Base-by-base conservation (phyloP, 2,329 filamentous ascomycete genomes). In the Penicillium sp. region DNA sequence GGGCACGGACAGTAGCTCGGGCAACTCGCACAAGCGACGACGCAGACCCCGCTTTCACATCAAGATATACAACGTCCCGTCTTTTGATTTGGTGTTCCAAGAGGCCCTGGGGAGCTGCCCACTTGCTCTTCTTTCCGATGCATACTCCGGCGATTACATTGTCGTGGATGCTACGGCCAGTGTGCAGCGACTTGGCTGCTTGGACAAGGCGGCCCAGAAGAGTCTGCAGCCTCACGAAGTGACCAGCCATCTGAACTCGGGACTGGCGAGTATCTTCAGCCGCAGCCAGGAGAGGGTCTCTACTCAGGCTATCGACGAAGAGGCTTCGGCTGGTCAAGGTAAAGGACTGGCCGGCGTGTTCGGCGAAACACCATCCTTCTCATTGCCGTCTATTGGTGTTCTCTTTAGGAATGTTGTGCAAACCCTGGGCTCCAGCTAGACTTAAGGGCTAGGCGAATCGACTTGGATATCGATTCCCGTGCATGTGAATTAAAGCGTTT, bases 151-250 rank as follows among this genome's bases (percentile, higher is more conserved):
- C 40, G 89, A 89, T 4, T 95, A 89, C 66, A 74, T 93, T 33
- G 73, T 86, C 8, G 70, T 95, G 5, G 89, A 95, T 65, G 79
- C 85, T n/a, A 77, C 81, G 0, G 88, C 89, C 12, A 85, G 88
- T 61, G 75, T 95, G 33, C 83, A 82, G 72, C 66, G 65, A 33
- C 53, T 71, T 40, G 59, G 63, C 25, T 65, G 62, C 28, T 41
- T 56, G 43, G 58, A 58, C 23, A 66, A 60, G 44, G 52, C 56
- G 5, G 49, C 59, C 3, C 60, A 65, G 32, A 50, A 59, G 41
- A 56, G 53, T 25, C 42, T 52, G n/a, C 58, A 64, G 32, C 49
- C 63, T 15, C 50, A 50, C 13, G 60, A 64, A 24, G 50, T 60
- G 23, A 53, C 55, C n/a, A 56, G 51, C 5, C 56, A 62, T 39